Conservation (phyloP, 2,329 filamentous ascomycete species). For the Elsinoe australis region DNA sequence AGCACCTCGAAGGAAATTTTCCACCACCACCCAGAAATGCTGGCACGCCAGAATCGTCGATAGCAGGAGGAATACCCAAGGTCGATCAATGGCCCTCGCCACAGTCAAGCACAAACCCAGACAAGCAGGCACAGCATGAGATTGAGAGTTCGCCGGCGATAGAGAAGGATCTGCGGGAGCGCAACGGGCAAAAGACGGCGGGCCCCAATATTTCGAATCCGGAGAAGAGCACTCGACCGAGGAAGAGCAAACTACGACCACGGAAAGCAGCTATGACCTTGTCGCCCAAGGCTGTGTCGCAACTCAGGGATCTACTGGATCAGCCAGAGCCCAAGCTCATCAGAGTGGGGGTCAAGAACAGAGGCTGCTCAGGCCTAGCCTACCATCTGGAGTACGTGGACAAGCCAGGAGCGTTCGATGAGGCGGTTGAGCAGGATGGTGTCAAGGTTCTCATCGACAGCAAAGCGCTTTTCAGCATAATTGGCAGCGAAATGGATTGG, state of each 20-base stretch:
- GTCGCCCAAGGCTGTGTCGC: slow-evolving; percentile 69
- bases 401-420: slow-evolving; percentile 79
- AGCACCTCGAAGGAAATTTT: slow-evolving; percentile 49
- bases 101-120: slow-evolving; percentile 18
- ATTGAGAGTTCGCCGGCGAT: slow-evolving; percentile 53
- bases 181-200: slow-evolving; percentile 24
- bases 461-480: slow-evolving; percentile 95
- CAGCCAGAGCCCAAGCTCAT: slow-evolving; percentile 88
- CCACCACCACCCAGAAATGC: slow-evolving; percentile 52
- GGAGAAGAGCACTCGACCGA: slow-evolving; percentile 44
- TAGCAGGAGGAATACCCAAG: slow-evolving; percentile 45
- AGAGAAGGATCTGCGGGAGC: slow-evolving; percentile 51
- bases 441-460: slow-evolving; percentile 94
- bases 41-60: slow-evolving; percentile 54
- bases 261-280: slow-evolving; percentile 89
- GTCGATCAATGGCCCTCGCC: slow-evolving; percentile 39
- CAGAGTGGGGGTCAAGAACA: slow-evolving; percentile 86
- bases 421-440: slow-evolving; percentile 89
- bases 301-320: slow-evolving; percentile 67
- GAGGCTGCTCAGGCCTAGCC: slow-evolving; percentile 85
- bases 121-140: slow-evolving; percentile 29
- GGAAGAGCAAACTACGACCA: slow-evolving; percentile 61
- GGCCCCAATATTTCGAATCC: slow-evolving; percentile 31
- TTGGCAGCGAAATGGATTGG: slow-evolving; percentile 99
- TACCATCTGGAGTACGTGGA: slow-evolving; percentile 96